A percentile compares a stretch with the other conserved stretches of the same genome.
Conservation (phyloP, 2,329 filamentous ascomycete species). For the Aspergillus calidoustus region DNA sequence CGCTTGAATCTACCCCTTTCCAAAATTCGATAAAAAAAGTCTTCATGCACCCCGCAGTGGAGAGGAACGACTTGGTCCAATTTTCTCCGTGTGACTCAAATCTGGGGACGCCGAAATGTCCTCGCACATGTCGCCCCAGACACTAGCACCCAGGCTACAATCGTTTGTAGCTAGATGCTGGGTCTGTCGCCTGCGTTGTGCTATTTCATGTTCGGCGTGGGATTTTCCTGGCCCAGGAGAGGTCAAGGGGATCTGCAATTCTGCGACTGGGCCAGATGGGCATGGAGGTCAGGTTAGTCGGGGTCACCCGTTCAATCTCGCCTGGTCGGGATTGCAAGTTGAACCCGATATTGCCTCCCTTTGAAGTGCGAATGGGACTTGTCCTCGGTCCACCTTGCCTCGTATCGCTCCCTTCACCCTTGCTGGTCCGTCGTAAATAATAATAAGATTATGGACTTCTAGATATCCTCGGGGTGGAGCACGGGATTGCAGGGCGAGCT, state of each 20-base stretch:
- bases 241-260: neutral
- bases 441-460: neutral
- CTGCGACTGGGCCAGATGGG: neutral
- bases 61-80: neutral
- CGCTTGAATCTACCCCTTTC: neutral
- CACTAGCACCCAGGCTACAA: neutral
- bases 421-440: neutral
- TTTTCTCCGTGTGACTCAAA: constrained; percentile 8
- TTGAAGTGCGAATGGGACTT: neutral
- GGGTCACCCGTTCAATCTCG: too few relatives aligned
- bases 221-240: neutral
- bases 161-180: neutral
- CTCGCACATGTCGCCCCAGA: neutral
- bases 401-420: neutral
- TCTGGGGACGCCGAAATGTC: neutral
- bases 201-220: neutral
- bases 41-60: neutral
- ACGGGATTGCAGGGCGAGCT: neutral
- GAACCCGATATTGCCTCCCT: neutral
- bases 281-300: neutral
- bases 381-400: neutral
- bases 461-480: neutral
- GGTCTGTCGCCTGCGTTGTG: neutral
- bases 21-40: neutral
- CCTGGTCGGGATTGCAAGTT: neutral